Evolutionary conservation across 306 rosid species (phyloP).

Genomic region (Cyclanthera cordifolia): DNA sequence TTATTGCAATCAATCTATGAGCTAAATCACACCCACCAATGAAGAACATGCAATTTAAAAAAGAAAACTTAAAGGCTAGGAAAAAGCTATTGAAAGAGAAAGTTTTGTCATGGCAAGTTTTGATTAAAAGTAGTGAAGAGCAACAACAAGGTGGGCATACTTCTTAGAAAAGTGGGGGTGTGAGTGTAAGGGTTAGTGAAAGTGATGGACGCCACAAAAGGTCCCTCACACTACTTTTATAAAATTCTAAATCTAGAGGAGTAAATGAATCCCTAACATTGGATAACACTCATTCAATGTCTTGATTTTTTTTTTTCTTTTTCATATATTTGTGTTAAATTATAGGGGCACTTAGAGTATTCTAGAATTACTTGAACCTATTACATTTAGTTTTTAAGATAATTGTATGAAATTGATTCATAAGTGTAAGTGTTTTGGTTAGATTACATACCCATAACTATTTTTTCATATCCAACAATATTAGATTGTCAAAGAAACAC

Average conservation of each 20-base stretch:
- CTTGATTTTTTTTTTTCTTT: no score
- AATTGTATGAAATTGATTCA: no score
- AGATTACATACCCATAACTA: no score
- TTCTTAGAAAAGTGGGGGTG: background rate
- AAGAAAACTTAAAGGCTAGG: background rate
- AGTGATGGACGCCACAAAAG: constrained; percentile 9
- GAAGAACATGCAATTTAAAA: background rate
- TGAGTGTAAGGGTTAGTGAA: background rate
- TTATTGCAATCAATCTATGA: background rate
- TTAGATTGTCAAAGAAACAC: no score
- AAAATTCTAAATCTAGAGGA: background rate
- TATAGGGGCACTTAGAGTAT: no score
- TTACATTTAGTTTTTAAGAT: no score
- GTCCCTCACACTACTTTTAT: background rate
- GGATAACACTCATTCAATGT: constrained; percentile 4
- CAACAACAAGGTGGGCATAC: background rate
- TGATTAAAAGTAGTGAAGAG: background rate
- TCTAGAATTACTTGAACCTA: no score
- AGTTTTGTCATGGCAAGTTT: background rate
- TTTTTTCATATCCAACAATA: no score
- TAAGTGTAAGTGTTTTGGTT: no score
- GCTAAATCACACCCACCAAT: background rate
- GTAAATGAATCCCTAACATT: constrained; percentile 1
- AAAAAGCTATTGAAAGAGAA: background rate
- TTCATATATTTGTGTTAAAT: no score